Percentiles rank a stretch among this genome's conserved stretches.
Evolutionary conservation across 2,329 filamentous ascomycete genomes (phyloP).

Genomic region (Venturia aucupariae): DNA sequence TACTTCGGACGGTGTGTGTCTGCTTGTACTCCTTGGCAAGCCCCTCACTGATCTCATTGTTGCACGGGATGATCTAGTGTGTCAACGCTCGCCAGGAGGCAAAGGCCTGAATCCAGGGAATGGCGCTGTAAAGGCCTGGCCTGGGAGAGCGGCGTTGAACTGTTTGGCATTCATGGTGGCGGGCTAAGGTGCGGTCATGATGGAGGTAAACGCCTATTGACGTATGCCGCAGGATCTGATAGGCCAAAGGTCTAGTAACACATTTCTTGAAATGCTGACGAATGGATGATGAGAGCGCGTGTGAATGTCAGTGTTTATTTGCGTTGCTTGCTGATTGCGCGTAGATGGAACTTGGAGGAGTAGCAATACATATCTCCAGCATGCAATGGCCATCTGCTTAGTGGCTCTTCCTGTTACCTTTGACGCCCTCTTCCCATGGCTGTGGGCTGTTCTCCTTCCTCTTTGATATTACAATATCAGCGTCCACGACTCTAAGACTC

Average conservation of each 20-base stretch:
- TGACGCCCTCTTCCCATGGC: too few species aligned
- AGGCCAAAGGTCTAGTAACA: neutral
- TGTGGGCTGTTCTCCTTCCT: too few species aligned
- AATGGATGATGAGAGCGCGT: neutral
- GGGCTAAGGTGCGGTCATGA: neutral
- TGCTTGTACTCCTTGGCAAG: neutral
- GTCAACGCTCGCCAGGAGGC: neutral
- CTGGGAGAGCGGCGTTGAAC: neutral
- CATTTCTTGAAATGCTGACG: neutral
- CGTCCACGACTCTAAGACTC: too few species aligned
- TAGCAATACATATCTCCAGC: neutral
- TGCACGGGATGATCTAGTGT: neutral
- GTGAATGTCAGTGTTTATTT: neutral
- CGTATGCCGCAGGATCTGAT: neutral
- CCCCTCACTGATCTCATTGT: neutral
- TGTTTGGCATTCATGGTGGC: neutral
- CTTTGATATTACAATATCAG: too few species aligned
- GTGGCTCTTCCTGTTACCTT: neutral
- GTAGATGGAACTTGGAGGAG: neutral
- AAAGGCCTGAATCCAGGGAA: neutral
- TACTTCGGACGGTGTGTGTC: too few species aligned
- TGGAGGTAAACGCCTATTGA: neutral
- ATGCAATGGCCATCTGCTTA: neutral
- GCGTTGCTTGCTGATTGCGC: neutral
- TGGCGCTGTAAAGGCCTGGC: neutral